phyloP scores from a whole-genome alignment of 345 rosid genomes.

The Barbarea vulgaris region DNA sequence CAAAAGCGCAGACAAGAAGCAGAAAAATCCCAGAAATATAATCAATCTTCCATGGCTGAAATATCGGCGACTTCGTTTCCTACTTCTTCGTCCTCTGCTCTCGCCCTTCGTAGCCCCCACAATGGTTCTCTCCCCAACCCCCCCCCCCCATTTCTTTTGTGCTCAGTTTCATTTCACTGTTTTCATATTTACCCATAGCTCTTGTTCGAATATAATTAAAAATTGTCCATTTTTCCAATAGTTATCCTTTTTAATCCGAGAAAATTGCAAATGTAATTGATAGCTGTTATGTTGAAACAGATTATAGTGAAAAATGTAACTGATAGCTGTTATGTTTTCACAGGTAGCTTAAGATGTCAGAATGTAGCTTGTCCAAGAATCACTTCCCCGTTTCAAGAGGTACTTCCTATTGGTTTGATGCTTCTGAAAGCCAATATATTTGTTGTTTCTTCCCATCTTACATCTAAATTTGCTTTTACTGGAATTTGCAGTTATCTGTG shows the following conservation, averaged over 20 bases:
- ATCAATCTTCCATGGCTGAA: conserved; percentile 37
- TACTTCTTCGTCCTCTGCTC: conserved; percentile 29
- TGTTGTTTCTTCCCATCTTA: background rate
- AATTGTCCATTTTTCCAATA: background rate
- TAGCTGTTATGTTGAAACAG: background rate
- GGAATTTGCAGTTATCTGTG: conserved; percentile 25
- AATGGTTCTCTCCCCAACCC: too few species aligned
- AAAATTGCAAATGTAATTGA: background rate
- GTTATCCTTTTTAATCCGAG: background rate
- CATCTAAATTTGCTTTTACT: background rate
- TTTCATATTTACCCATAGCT: background rate
- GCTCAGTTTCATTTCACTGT: background rate
- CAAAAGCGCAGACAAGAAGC: conserved; percentile 16
- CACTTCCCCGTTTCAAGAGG: conserved; percentile 31
- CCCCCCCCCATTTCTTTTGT: background rate
- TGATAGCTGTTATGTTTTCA: background rate
- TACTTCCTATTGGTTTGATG: background rate
- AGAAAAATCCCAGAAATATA: background rate
- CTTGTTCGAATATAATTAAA: background rate
- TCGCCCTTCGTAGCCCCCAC: background rate
- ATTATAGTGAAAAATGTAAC: background rate
- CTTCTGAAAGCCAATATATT: background rate
- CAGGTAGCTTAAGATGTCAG: conserved; percentile 35
- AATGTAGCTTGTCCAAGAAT: conserved; percentile 29
- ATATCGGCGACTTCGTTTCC: conserved; percentile 35